phyloP scores from a whole-genome alignment of 345 rosid genomes.

The Syzygium grande region DNA sequence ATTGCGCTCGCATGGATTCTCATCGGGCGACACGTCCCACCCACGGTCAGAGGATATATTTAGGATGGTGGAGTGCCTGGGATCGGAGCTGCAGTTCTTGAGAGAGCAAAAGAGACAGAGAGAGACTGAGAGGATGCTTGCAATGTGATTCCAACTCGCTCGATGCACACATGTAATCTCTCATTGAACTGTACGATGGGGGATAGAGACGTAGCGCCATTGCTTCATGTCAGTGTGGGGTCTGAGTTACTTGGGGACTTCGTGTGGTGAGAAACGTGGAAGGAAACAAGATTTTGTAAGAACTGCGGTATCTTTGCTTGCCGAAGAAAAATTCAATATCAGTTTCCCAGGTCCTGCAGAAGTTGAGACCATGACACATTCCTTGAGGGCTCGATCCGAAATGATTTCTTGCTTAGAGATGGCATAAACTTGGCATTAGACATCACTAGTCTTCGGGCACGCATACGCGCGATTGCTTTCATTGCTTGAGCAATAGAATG shows the following conservation, averaged over 20 bases:
- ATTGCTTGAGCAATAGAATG: background rate
- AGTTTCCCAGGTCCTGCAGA: background rate
- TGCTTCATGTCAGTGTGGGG: background rate
- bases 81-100: constrained; percentile 47
- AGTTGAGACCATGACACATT: background rate
- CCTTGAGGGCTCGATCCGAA: background rate
- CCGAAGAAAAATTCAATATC: background rate
- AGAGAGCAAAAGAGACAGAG: constrained; percentile 6
- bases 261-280: background rate
- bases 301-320: background rate
- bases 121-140: background rate
- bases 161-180: background rate
- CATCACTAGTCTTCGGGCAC: background rate
- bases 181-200: background rate
- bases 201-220: background rate
- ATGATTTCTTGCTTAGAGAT: background rate
- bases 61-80: constrained; percentile 44
- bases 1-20: constrained; percentile 50
- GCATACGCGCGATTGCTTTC: background rate
- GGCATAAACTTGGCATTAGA: background rate
- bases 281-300: background rate
- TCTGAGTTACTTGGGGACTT: background rate
- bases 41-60: constrained; percentile 43
- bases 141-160: background rate
- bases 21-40: constrained; percentile 74